Evolutionary conservation across 345 rosid species (phyloP), one percentile per base, ranked within the genome.

Genomic region (Aethionema arabicum): DNA sequence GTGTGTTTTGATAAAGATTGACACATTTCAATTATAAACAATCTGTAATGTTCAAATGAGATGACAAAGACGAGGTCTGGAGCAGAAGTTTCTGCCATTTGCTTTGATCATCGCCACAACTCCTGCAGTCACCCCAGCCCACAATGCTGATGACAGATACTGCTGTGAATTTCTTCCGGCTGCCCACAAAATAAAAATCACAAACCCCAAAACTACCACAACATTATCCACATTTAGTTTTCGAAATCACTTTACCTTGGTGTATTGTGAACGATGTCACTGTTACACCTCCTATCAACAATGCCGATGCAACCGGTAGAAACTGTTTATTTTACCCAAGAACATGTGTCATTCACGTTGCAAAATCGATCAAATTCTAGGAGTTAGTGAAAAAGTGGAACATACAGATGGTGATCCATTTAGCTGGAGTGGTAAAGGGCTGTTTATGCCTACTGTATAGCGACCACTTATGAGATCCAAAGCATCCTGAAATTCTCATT

Each of bases 71-170:
- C 99, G 97, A 56, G 97, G 99, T 73, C 91, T 83, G 5, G 95
- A 93, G 63, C 97, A 89, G 68, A 89, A 76, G 64, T 89, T 90
- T 62, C 91, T 83, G 50, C 99, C 96, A 61, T 93, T 93, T 16
- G 83, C 85, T 60, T 85, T 93, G 33, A 85, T 85, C 62, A 87
- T 42, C 0, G 99, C 97, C 76, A 87, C 65, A 5, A 80, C 84
- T 41, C 99, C 99, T 21, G 99, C 97, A 65, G 95, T 75, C 69
- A 90, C 80, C 57, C 99, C 96, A 4, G 95, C 97, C 81, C 86
- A 85, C 21, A 87, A 52, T 11, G 85, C 84, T 4, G 97, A 77
- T 16, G 87, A 78, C 36, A 84, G 53, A 61, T 85, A 87, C 59
- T 80, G 95, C 56, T 85, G 97, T 0, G 87, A 74, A 39, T 80